phyloP scores from a whole-genome alignment of 768 basidiomycete species.

The Auricularia sp. region DNA sequence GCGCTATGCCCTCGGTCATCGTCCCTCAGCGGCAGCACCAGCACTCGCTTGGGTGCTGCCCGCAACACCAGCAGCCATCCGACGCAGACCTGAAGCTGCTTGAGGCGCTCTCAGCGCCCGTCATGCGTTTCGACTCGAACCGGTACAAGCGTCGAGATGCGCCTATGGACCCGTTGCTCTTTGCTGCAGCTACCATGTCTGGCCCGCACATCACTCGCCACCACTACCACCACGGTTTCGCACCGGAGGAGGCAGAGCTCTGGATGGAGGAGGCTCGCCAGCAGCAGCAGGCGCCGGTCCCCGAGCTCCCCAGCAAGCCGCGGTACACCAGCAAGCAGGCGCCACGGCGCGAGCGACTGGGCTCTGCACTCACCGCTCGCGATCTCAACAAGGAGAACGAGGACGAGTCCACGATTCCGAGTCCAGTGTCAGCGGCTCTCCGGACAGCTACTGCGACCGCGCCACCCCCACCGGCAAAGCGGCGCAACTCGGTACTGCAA shows the following conservation, averaged over 20 bases:
- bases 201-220: slow-evolving; percentile 74
- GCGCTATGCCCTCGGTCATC: neutral
- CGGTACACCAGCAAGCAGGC: slow-evolving; percentile 69
- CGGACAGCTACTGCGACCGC: slow-evolving; percentile 3
- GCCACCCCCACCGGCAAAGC: slow-evolving; percentile 15
- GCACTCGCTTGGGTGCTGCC: neutral
- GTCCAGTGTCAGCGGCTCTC: neutral
- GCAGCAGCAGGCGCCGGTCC: slow-evolving; percentile 34
- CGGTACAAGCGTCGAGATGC: slow-evolving; percentile 55
- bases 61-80: neutral
- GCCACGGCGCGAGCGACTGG: slow-evolving; percentile 54
- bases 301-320: slow-evolving; percentile 16
- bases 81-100: neutral
- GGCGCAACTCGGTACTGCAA: slow-evolving; percentile 22
- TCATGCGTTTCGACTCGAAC: slow-evolving; percentile 7
- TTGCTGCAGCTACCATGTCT: slow-evolving; percentile 66
- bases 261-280: slow-evolving; percentile 48
- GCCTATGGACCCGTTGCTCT: slow-evolving; percentile 65
- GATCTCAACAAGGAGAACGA: slow-evolving; percentile 8
- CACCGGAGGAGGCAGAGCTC: slow-evolving; percentile 46
- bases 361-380: slow-evolving; percentile 12
- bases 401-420: slow-evolving; percentile 1
- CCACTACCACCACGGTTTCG: slow-evolving; percentile 77
- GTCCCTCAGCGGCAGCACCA: neutral
- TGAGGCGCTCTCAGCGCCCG: neutral